phyloP scores from a whole-genome alignment of 257 asterid genomes.

The Gynochthodes officinalis region DNA sequence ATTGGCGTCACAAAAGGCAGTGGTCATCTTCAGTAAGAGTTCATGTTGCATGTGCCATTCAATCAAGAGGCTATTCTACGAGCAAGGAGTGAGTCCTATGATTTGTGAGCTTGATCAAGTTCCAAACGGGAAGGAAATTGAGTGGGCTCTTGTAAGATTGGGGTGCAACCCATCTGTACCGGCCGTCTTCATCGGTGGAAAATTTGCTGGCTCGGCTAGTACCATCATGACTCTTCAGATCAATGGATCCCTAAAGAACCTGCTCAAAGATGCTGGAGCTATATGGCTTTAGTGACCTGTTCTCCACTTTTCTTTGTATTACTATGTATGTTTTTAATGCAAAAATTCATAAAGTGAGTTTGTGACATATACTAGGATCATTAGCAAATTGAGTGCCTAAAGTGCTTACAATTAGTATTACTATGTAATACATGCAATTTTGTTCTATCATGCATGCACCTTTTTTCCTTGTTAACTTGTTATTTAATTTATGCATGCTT shows the following conservation, averaged over 20 bases:
- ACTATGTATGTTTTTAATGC: background rate
- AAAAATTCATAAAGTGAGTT: no score
- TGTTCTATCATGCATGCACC: no score
- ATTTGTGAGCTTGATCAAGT: slow-evolving; percentile 26
- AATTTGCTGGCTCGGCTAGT: slow-evolving; percentile 19
- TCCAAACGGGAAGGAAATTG: slow-evolving; percentile 21
- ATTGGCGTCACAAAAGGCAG: slow-evolving; percentile 28
- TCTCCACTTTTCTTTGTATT: background rate
- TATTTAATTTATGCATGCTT: no score
- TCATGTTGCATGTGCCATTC: slow-evolving; percentile 34
- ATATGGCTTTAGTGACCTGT: slow-evolving; percentile 21
- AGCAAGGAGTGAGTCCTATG: slow-evolving; percentile 28
- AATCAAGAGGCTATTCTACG: slow-evolving; percentile 31
- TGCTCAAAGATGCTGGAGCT: slow-evolving; percentile 34
- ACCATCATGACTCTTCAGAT: slow-evolving; percentile 28
- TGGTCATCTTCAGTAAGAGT: slow-evolving; percentile 35
- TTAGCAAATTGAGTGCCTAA: no score
- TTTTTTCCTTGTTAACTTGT: no score
- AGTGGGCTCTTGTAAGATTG: slow-evolving; percentile 12
- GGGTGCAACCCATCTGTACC: slow-evolving; percentile 27
- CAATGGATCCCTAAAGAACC: slow-evolving; percentile 23
- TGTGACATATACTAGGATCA: no score
- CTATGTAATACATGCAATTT: no score
- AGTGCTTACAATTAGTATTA: no score
- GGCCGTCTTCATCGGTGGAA: slow-evolving; percentile 29